Base-by-base conservation (phyloP, 2,329 filamentous ascomycete genomes). In the Basipetospora sp. region DNA sequence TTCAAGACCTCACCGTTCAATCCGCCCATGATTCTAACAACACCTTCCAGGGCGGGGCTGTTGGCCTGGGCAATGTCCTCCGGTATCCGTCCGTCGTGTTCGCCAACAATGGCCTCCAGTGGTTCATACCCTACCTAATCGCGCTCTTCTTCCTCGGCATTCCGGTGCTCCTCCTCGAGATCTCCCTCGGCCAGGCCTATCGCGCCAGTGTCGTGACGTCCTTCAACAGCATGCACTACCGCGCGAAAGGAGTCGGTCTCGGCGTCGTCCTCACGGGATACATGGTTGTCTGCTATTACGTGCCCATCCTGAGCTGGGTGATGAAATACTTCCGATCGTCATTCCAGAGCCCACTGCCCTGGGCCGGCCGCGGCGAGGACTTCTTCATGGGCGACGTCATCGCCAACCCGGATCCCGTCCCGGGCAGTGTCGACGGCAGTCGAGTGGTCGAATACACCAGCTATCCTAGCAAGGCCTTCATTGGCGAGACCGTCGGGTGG, bases 161-260 rank as follows among this genome's bases (percentile, higher is more conserved):
- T 14, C 69, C 68, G 0, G 58, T 64, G 0, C 56, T 72, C 8
- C 58, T 68, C 4, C 59, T 72, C 17, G 66, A 73, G 43, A 67
- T 71, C 35, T 78, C 77, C 26, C 80, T 81, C 25, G 82, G 82
- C 34, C 80, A 71, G 41, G 65, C 66, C 1, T 70, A 71, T 43
- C 65, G 67, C 3, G 65, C 64, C 18, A 66, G 67, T 10, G 60
- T 57, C 1, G 61, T 68, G 13, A 59, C 68, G 20, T 64, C 67
- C 1, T 70, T 55, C 46, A 60, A 64, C 45, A 65, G 64, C 25
- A 55, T 69, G 39, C 62, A 69, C 45, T 47, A 52, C 15, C 56
- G 65, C 4, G 50, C 69, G 4, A 68, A 65, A 45, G 69, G 68
- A 2, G 60, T 67, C 1, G 69, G 68, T 0, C 48, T 72, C 20